Evolutionary conservation across 2,329 filamentous ascomycete genomes (phyloP), one percentile per base, ranked within the genome.

Genomic region (Colletotrichum tropicicola): DNA sequence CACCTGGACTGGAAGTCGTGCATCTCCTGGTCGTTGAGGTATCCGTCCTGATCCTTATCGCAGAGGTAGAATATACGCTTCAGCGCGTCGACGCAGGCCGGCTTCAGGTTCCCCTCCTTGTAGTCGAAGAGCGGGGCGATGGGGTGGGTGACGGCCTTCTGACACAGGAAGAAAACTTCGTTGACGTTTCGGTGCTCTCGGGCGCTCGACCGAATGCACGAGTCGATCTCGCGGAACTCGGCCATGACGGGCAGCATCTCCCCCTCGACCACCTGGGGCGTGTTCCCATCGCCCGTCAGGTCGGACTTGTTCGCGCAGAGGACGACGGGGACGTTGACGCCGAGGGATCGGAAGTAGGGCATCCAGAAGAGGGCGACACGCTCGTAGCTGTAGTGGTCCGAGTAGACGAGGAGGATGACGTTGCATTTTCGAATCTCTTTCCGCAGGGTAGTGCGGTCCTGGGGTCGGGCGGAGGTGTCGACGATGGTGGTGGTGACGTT

Each of bases 381-480:
- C 77, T 99, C 96, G 81, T 98, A 99, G 85, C 94, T 98, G 83
- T 99, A 99, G 80, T 98, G 95, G 77, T 99, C 96, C 70, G 94
- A 94, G 78, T 99, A 99, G 58, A 99, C 94, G 44, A 99, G 88
- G 17, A 98, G 85, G 69, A 99, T 98, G 70, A 98, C 95, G 76
- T 98, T 99, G 73, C 92, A 96, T 78, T 98, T 98, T 69, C 96
- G 90, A 67, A 99, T 94, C 80, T 98, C 96, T 76, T 96, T 96
- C 67, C 94, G 91, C 64, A 99, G 84, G 17, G 91, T 94, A 65
- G 91, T 92, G 70, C 96, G 91, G 75, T 99, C 95, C 78, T 98
- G 94, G 1, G 96, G 96, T 9, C 97, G 88, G 37, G 96, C 94
- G 32, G 95, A 98, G 30, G 96, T 99, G 79, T 99, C 96, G 82